phyloP scores from a whole-genome alignment of 2,329 filamentous ascomycete genomes.

The Karstenula rhodostoma region DNA sequence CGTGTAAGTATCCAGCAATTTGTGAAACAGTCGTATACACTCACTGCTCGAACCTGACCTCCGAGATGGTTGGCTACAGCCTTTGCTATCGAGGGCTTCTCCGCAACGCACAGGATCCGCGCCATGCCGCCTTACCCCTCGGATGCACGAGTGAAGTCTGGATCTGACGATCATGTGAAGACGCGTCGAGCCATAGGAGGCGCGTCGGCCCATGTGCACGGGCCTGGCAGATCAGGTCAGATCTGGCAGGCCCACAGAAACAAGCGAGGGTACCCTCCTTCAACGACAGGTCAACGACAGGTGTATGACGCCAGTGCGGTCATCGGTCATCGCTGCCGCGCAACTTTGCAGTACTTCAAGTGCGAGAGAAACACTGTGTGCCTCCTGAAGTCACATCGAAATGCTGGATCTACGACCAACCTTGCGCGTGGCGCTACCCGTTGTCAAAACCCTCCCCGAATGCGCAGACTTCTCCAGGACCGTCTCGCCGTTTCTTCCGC shows the following conservation, averaged over 20 bases:
- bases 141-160: constrained; percentile 8
- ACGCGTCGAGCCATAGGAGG: constrained; percentile 35
- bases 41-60: constrained; percentile 76
- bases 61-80: constrained; percentile 90
- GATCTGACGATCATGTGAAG: constrained; percentile 43
- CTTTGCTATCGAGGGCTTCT: constrained; percentile 95
- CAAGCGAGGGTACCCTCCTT: constrained; percentile 18
- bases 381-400: constrained; percentile 1
- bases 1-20: not conserved
- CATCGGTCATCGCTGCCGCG: not conserved
- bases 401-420: constrained; percentile 55
- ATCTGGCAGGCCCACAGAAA: no score
- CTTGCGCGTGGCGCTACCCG: constrained; percentile 65
- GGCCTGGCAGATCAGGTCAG: constrained; percentile 17
- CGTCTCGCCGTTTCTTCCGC: constrained; percentile 79
- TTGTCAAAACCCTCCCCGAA: constrained; percentile 74
- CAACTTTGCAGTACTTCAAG: not conserved
- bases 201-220: constrained; percentile 30
- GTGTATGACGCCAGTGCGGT: constrained; percentile 42
- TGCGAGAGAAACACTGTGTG: not conserved
- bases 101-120: constrained; percentile 77
- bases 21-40: constrained; percentile 13
- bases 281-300: constrained; percentile 20
- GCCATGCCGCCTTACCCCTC: constrained; percentile 36
- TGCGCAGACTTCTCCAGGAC: constrained; percentile 79